Evolutionary conservation across 208 protist genomes (phyloP).

Genomic region (Trypanosoma avium): DNA sequence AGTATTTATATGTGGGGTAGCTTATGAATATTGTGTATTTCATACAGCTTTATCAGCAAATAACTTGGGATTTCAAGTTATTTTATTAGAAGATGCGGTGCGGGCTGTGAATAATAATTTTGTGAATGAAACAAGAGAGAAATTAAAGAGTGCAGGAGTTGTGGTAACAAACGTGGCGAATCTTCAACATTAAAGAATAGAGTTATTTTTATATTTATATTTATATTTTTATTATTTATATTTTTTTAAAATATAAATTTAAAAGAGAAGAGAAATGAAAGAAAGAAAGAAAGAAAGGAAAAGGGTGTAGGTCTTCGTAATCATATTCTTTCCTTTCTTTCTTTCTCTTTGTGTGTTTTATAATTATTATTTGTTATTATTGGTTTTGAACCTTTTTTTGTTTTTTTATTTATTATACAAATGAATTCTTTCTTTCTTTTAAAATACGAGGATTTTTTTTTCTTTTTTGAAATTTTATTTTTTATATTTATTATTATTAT

Average conservation of each 20-base stretch:
- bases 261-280: neutral
- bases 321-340: conserved; percentile 9
- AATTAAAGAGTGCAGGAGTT: neutral
- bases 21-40: conserved; percentile 70
- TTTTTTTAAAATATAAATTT: neutral
- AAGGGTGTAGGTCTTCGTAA: neutral
- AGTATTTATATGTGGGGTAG: conserved; percentile 70
- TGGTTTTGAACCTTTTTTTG: too few species aligned
- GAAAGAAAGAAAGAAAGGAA: neutral
- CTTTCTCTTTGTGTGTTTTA: too few species aligned
- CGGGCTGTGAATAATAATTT: conserved; percentile 29
- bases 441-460: too few species aligned
- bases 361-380: too few species aligned
- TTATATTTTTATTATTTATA: neutral
- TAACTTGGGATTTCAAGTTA: conserved; percentile 37
- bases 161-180: neutral
- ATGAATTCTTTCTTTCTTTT: too few species aligned
- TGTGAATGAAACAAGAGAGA: neutral
- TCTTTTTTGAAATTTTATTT: too few species aligned
- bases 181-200: too few species aligned
- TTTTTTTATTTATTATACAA: too few species aligned
- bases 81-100: conserved; percentile 57
- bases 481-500: too few species aligned
- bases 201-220: too few species aligned
- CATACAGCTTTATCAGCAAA: conserved; percentile 54